phyloP scores from a whole-genome alignment of 176 grass and related monocot genomes.

The Hordeum marinum region DNA sequence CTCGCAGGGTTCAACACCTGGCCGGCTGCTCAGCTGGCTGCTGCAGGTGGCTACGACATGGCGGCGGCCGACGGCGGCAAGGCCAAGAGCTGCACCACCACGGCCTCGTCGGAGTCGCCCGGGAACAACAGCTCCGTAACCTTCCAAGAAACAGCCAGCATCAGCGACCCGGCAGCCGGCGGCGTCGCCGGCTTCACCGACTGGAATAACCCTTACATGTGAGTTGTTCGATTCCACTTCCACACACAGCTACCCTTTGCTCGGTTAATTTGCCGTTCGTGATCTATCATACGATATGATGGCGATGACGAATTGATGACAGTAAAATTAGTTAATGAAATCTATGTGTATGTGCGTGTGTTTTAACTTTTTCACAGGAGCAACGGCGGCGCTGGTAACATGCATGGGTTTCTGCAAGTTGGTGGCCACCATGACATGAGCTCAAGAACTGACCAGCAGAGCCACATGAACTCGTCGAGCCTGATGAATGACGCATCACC shows the following conservation, averaged over 20 bases:
- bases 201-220: conserved; percentile 48
- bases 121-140: conserved; percentile 50
- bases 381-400: neutral
- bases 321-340: neutral
- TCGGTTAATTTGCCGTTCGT: neutral
- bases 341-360: neutral
- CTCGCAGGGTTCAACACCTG: conserved; percentile 31
- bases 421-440: conserved; percentile 35
- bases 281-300: neutral
- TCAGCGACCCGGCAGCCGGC: neutral
- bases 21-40: conserved; percentile 22
- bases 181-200: conserved; percentile 23
- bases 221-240: conserved; percentile 1
- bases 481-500: conserved; percentile 29
- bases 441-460: conserved; percentile 35
- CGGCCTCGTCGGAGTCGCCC: conserved; percentile 49
- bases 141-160: conserved; percentile 40
- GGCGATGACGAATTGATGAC: neutral
- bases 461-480: conserved; percentile 12
- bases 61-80: conserved; percentile 21
- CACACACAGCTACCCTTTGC: neutral
- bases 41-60: conserved; percentile 24
- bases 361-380: neutral
- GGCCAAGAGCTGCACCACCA: conserved; percentile 32
- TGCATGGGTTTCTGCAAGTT: conserved; percentile 51